These are phyloP conservation scores for Cicer judaicum DNA, from an alignment of 306 rosid species.

Conservation along the genomic window DNA sequence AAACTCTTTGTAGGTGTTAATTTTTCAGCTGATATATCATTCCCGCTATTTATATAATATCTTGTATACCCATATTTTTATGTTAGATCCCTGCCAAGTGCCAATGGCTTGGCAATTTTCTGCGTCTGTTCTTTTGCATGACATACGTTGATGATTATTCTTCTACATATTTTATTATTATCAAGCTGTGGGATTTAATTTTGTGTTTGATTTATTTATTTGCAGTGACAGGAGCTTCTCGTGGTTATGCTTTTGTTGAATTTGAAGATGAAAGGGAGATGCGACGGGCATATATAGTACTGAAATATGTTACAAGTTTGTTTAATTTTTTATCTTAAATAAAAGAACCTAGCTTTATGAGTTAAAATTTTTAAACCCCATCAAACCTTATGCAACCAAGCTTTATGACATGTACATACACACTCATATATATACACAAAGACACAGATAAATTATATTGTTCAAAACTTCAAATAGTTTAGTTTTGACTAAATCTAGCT, in stretches of 20 bases:
- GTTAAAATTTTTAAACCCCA: background rate
- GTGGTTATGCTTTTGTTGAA: slow-evolving; percentile 96
- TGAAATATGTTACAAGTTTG: slow-evolving; percentile 22
- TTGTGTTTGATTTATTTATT: slow-evolving; percentile 12
- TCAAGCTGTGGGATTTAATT: slow-evolving; percentile 4
- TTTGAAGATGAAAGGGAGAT: slow-evolving; percentile 82
- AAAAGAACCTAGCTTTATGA: background rate
- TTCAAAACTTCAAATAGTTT: background rate
- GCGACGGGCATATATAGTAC: slow-evolving; percentile 79
- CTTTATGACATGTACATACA: background rate
- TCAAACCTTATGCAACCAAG: background rate
- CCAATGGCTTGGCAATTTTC: background rate
- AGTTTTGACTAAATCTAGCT: background rate
- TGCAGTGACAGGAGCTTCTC: slow-evolving; percentile 90
- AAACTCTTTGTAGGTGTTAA: background rate
- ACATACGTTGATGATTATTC: background rate
- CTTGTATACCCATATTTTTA: slow-evolving; percentile 4
- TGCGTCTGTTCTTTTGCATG: slow-evolving; percentile 4
- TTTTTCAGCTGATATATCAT: background rate
- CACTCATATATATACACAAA: background rate
- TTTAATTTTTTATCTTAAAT: slow-evolving; percentile 9
- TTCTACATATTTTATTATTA: background rate
- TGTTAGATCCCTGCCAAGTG: background rate
- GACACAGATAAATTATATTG: background rate
- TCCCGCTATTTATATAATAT: background rate